These are phyloP conservation scores for Taxawa tesnikishii DNA, from an alignment of 2,329 filamentous ascomycete species.

Conservation along the genomic window DNA sequence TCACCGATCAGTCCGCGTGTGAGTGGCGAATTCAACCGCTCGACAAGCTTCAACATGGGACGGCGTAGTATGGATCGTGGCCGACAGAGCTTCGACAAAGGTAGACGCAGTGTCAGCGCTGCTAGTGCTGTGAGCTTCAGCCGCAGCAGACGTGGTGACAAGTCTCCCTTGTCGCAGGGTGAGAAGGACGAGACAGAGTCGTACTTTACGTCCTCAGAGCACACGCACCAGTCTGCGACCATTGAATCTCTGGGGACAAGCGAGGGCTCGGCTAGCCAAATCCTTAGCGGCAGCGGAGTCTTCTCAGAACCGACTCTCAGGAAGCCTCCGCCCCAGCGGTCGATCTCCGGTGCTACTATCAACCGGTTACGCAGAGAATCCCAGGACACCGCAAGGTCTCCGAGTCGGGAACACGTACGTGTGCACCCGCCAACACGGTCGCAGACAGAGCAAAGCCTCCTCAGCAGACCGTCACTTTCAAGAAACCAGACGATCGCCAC, in stretches of 20 bases:
- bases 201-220: slow-evolving; percentile 33
- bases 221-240: slow-evolving; percentile 8
- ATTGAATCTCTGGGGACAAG: slow-evolving; percentile 54
- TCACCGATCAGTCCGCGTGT: slow-evolving; percentile 25
- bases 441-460: slow-evolving; percentile 12
- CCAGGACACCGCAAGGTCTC: slow-evolving; percentile 22
- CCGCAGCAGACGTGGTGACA: slow-evolving; percentile 36
- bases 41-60: slow-evolving; percentile 23
- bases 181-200: slow-evolving; percentile 60
- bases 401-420: slow-evolving; percentile 13
- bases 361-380: slow-evolving; percentile 19
- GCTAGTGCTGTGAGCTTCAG: slow-evolving; percentile 41
- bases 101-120: slow-evolving; percentile 51
- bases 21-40: slow-evolving; percentile 30
- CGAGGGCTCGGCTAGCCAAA: slow-evolving; percentile 79
- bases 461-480: slow-evolving; percentile 1
- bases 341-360: slow-evolving; percentile 10
- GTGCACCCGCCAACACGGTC: slow-evolving; percentile 16
- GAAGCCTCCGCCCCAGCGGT: slow-evolving; percentile 5
- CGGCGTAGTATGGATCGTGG: slow-evolving; percentile 20
- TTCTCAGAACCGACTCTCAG: slow-evolving; percentile 66
- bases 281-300: slow-evolving; percentile 73
- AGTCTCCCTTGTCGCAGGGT: slow-evolving; percentile 35
- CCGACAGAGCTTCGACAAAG: slow-evolving; percentile 23
- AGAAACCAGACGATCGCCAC: slow-evolving; percentile 4